These are phyloP conservation scores for Cordyceps militaris DNA, from an alignment of 2,329 filamentous ascomycete genomes.

Conservation along the genomic window DNA sequence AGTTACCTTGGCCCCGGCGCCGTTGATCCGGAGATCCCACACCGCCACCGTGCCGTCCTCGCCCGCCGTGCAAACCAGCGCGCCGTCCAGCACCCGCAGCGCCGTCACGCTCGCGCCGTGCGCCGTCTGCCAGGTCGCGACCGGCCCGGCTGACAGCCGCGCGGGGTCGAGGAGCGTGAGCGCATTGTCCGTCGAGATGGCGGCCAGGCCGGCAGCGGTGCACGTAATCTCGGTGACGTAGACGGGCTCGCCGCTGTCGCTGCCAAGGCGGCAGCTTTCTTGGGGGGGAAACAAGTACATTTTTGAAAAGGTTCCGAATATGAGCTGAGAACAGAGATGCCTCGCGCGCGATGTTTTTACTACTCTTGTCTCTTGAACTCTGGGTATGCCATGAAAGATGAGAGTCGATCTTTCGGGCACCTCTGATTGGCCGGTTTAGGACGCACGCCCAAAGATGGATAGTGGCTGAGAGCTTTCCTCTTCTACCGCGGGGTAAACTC, in stretches of 20 bases:
- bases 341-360: too few relatives aligned
- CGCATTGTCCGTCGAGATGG: conserved; percentile 64
- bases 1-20: conserved; percentile 32
- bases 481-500: too few relatives aligned
- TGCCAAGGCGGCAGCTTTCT: conserved; percentile 25
- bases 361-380: too few relatives aligned
- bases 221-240: conserved; percentile 55
- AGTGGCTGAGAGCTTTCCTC: not conserved
- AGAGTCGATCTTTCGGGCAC: too few relatives aligned
- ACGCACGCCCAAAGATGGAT: not conserved
- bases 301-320: conserved; percentile 10
- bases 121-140: conserved; percentile 40
- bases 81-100: conserved; percentile 46
- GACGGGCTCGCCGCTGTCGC: conserved; percentile 31
- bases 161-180: conserved; percentile 57
- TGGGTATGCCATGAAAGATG: too few relatives aligned
- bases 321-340: too few relatives aligned
- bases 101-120: conserved; percentile 56
- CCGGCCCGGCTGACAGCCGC: conserved; percentile 44
- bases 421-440: too few relatives aligned
- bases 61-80: conserved; percentile 60
- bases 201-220: conserved; percentile 45
- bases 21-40: conserved; percentile 54
- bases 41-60: conserved; percentile 61
- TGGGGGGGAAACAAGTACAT: conserved; percentile 30